Conservation (phyloP, 148 eudicot species). For the Chenopodium berlandieri region DNA sequence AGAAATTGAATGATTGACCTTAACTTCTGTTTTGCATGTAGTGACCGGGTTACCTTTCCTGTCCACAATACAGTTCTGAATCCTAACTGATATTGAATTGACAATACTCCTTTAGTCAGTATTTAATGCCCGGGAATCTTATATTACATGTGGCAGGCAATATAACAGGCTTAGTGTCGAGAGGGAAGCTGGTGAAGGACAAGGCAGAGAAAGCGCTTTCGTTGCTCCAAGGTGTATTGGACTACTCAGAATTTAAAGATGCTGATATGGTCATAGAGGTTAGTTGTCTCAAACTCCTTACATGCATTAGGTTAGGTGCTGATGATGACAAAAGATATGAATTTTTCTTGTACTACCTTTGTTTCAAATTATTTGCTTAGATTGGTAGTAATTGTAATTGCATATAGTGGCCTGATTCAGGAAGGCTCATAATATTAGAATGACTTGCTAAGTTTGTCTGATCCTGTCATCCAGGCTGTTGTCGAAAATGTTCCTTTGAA, state of each 20-base stretch:
- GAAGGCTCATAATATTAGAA: background rate
- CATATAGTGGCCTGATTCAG: background rate
- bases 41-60: background rate
- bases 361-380: no score
- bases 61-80: background rate
- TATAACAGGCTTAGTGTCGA: conserved; percentile 61
- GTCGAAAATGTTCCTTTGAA: conserved; percentile 75
- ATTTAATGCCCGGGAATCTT: background rate
- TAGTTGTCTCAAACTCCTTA: conserved; percentile 15
- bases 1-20: background rate
- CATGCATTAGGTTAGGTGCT: background rate
- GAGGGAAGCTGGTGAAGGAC: conserved; percentile 64
- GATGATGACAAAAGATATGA: background rate
- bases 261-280: conserved; percentile 98
- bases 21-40: background rate
- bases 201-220: conserved; percentile 81
- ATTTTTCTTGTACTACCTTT: no score
- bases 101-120: background rate
- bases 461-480: conserved; percentile 69
- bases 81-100: background rate
- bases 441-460: conserved; percentile 17
- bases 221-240: conserved; percentile 79
- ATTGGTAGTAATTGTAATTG: background rate
- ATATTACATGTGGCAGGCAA: conserved; percentile 55
- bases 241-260: conserved; percentile 77